These are phyloP conservation scores for Backusella macrospora DNA, from an alignment of 192 early-diverging fungal species.

Conservation along the genomic window DNA sequence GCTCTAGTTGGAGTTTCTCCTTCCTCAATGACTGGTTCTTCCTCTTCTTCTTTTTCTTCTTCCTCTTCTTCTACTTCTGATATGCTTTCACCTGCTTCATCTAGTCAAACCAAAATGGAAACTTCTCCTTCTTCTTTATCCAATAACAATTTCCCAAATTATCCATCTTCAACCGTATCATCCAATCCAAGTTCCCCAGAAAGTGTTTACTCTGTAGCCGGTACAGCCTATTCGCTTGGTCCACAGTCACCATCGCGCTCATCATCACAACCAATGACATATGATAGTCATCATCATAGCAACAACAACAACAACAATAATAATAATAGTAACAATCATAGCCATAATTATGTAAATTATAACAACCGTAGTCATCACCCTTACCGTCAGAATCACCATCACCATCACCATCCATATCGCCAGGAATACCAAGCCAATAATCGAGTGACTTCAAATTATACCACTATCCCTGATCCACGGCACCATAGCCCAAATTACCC, in stretches of 20 bases:
- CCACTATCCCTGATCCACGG: neutral
- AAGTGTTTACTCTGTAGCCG: neutral
- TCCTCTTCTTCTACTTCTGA: slow-evolving; percentile 15
- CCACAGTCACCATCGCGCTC: neutral
- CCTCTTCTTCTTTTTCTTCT: slow-evolving; percentile 12
- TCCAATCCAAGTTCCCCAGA: neutral
- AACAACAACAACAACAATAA: too few species aligned
- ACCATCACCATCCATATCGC: neutral
- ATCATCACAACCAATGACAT: neutral
- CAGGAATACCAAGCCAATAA: neutral
- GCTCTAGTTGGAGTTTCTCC: neutral
- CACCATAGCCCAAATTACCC: neutral
- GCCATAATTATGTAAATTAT: too few species aligned
- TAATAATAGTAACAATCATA: too few species aligned
- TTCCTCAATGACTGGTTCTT: neutral
- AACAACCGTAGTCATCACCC: neutral
- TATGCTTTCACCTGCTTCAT: neutral
- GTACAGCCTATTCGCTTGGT: neutral
- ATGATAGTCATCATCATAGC: too few species aligned
- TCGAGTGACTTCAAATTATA: neutral
- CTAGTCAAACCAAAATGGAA: neutral
- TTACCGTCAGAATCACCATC: neutral
- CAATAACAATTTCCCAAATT: neutral
- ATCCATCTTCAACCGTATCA: neutral
- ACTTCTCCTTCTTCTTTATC: neutral